A percentile compares a stretch with the other conserved stretches of the same genome.
Evolutionary conservation across 805 yeast genomes (phyloP).

Genomic region (Candida railenensis): DNA sequence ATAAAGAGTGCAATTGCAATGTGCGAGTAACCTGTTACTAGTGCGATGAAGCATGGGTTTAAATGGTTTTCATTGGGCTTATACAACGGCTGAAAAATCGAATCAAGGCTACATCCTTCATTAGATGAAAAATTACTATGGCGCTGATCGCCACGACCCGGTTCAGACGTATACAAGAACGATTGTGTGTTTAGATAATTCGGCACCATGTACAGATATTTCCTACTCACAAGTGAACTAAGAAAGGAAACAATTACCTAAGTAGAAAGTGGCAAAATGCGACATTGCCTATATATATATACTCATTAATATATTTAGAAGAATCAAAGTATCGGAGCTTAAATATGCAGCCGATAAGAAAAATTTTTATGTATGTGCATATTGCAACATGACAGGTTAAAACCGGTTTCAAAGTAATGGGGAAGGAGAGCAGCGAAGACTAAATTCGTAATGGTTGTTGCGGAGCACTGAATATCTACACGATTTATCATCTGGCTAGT

Average conservation of each 20-base stretch:
- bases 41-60: constrained; percentile 28
- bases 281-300: neutral
- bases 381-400: too few species aligned
- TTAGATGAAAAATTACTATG: neutral
- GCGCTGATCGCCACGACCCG: too few species aligned
- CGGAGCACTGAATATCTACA: too few species aligned
- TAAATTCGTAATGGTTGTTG: too few species aligned
- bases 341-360: too few species aligned
- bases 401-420: too few species aligned
- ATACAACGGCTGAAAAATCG: constrained; percentile 17
- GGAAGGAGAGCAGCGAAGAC: too few species aligned
- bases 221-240: neutral
- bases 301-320: too few species aligned
- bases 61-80: constrained; percentile 17
- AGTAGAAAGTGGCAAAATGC: neutral
- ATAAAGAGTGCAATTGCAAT: constrained; percentile 11
- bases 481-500: too few species aligned
- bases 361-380: too few species aligned
- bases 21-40: constrained; percentile 6
- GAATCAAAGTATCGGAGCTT: neutral
- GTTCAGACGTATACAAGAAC: too few species aligned
- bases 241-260: neutral
- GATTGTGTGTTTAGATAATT: neutral
- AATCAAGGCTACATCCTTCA: neutral
- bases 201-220: neutral